Evolutionary conservation across 495 filamentous ascomycete genomes (phyloP).

Genomic region (Podospora appendiculata): DNA sequence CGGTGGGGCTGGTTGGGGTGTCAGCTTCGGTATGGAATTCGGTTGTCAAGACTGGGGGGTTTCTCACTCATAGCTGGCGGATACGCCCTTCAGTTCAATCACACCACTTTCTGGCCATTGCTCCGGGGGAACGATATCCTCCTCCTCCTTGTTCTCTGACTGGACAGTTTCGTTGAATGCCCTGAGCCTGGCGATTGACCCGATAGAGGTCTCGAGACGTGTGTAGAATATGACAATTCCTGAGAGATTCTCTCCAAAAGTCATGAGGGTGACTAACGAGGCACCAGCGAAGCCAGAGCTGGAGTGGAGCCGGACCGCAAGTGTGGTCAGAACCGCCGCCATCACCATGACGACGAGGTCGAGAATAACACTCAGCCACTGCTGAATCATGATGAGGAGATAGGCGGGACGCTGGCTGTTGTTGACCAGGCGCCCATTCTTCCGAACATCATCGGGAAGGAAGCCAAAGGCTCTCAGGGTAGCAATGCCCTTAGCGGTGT

Average conservation of each 20-base stretch:
- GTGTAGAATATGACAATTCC: conserved; percentile 22
- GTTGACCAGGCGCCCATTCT: conserved; percentile 43
- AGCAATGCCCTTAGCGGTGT: conserved; percentile 30
- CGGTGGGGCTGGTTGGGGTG: not conserved
- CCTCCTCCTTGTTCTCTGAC: not conserved
- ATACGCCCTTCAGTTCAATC: not conserved
- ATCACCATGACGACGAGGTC: conserved; percentile 31
- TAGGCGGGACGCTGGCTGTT: conserved; percentile 36
- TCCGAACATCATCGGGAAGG: conserved; percentile 27
- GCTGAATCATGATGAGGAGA: conserved; percentile 36
- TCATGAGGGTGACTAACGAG: conserved; percentile 3
- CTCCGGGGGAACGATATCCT: not conserved
- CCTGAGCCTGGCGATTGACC: conserved; percentile 33
- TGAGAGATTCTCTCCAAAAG: not conserved
- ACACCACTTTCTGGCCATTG: not conserved
- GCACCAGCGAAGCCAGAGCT: conserved; percentile 19
- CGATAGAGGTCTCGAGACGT: conserved; percentile 37
- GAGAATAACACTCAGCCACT: conserved; percentile 38
- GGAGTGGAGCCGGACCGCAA: not conserved
- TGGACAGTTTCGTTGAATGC: conserved; percentile 16
- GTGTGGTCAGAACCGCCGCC: conserved; percentile 22
- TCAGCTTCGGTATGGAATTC: not conserved
- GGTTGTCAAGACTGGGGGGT: not conserved
- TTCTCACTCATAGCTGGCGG: conserved; percentile 1
- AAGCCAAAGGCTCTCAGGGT: conserved; percentile 41